Conservation (phyloP, 2,329 filamentous ascomycete genomes). For the Neopestalotiopsis clavispora region DNA sequence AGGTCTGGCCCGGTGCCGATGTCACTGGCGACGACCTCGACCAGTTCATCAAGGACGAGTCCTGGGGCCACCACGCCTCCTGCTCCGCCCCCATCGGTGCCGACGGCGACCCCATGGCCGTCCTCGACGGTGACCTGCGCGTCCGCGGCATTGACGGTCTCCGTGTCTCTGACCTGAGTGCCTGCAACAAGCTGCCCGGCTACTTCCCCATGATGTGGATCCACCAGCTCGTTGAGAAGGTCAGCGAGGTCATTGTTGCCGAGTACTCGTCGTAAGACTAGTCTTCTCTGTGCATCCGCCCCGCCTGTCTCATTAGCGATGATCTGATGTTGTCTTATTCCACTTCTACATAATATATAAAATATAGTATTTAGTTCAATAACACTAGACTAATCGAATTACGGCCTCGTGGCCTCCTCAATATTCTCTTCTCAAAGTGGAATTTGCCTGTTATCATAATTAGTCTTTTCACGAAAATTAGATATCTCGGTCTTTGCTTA, state of each 20-base stretch:
- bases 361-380: slow-evolving; percentile 8
- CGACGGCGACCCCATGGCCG: slow-evolving; percentile 55
- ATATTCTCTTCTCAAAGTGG: background rate
- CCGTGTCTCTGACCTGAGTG: slow-evolving; percentile 64
- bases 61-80: slow-evolving; percentile 63
- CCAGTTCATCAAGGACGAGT: slow-evolving; percentile 52
- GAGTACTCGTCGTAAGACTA: slow-evolving; percentile 15
- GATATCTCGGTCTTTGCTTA: background rate
- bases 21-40: slow-evolving; percentile 49
- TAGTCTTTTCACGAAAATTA: no score
- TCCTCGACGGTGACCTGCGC: slow-evolving; percentile 59
- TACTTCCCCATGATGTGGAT: slow-evolving; percentile 53
- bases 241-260: slow-evolving; percentile 53
- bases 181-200: slow-evolving; percentile 56
- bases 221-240: slow-evolving; percentile 64
- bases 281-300: background rate
- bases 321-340: slow-evolving; percentile 4
- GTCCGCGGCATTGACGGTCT: slow-evolving; percentile 59
- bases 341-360: slow-evolving; percentile 8
- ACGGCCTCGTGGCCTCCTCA: background rate
- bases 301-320: background rate
- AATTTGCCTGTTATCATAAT: no score
- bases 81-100: slow-evolving; percentile 61
- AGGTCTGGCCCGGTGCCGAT: slow-evolving; percentile 45
- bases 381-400: slow-evolving; percentile 2